Evolutionary conservation across 2,329 filamentous ascomycete genomes (phyloP).

Genomic region (Fusarium albidum): DNA sequence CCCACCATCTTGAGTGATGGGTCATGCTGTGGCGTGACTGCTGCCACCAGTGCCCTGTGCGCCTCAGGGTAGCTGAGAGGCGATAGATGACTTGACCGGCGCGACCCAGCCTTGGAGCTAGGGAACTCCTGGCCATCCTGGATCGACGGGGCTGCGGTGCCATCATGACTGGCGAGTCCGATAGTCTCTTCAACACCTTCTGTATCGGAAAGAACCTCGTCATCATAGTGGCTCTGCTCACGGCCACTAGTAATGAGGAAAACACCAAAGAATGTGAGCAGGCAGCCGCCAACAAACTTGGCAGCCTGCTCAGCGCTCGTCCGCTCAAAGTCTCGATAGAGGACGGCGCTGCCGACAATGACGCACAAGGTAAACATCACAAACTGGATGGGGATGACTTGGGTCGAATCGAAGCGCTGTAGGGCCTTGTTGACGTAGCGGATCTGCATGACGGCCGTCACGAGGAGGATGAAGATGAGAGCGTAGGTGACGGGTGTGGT

Average conservation of each 20-base stretch:
- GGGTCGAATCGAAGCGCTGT: slow-evolving; percentile 94
- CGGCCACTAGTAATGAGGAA: slow-evolving; percentile 94
- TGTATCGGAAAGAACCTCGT: slow-evolving; percentile 59
- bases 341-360: slow-evolving; percentile 89
- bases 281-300: slow-evolving; percentile 91
- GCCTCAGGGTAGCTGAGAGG: slow-evolving; percentile 54
- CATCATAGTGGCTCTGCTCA: slow-evolving; percentile 64
- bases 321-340: slow-evolving; percentile 95
- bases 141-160: slow-evolving; percentile 21
- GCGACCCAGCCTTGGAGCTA: slow-evolving; percentile 47
- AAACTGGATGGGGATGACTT: slow-evolving; percentile 98
- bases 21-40: slow-evolving; percentile 46
- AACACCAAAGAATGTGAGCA: slow-evolving; percentile 94
- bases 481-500: slow-evolving; percentile 92
- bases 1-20: slow-evolving; percentile 47
- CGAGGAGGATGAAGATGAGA: slow-evolving; percentile 79
- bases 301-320: slow-evolving; percentile 75
- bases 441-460: slow-evolving; percentile 94
- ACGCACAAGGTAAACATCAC: slow-evolving; percentile 96
- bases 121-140: slow-evolving; percentile 32
- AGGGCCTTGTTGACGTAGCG: slow-evolving; percentile 90
- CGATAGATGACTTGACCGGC: slow-evolving; percentile 58
- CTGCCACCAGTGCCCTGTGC: slow-evolving; percentile 42
- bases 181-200: slow-evolving; percentile 72
- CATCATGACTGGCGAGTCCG: slow-evolving; percentile 62